Percentiles rank a stretch among this genome's conserved stretches.
Conservation (phyloP, 2,329 filamentous ascomycete genomes). For the Ophiocordyceps robertsii region DNA sequence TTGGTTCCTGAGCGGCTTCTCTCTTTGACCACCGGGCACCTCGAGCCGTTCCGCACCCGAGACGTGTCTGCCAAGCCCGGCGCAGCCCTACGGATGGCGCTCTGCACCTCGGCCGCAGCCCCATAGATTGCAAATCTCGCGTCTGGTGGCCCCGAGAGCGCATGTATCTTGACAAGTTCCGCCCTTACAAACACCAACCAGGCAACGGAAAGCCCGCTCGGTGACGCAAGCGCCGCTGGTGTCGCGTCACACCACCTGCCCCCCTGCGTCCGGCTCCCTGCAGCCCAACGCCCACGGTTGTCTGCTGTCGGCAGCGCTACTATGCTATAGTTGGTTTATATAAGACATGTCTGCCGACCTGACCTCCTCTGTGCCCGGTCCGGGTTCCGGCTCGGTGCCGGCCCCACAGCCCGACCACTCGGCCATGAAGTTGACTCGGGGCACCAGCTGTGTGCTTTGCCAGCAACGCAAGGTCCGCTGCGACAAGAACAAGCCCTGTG, state of each 20-base stretch:
- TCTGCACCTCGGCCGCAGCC: too few species aligned
- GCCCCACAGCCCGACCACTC: constrained; percentile 22
- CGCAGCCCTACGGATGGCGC: not conserved
- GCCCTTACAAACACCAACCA: too few species aligned
- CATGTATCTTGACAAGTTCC: too few species aligned
- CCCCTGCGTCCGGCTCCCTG: too few species aligned
- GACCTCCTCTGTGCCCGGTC: not conserved
- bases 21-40: not conserved
- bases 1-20: too few species aligned
- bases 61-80: not conserved
- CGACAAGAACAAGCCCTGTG: constrained; percentile 58
- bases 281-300: not conserved
- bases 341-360: constrained; percentile 3
- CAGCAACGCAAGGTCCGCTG: constrained; percentile 67
- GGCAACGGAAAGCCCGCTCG: too few species aligned
- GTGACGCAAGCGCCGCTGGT: too few species aligned
- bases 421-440: constrained; percentile 41
- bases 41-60: not conserved
- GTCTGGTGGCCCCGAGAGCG: too few species aligned
- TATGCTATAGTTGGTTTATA: not conserved
- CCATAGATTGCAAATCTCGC: too few species aligned
- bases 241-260: too few species aligned
- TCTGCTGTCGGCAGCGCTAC: not conserved
- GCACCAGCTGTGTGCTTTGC: constrained; percentile 56
- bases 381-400: constrained; percentile 1